phyloP scores from a whole-genome alignment of 2,329 filamentous ascomycete species.

The Pyricularia pennisetigena region DNA sequence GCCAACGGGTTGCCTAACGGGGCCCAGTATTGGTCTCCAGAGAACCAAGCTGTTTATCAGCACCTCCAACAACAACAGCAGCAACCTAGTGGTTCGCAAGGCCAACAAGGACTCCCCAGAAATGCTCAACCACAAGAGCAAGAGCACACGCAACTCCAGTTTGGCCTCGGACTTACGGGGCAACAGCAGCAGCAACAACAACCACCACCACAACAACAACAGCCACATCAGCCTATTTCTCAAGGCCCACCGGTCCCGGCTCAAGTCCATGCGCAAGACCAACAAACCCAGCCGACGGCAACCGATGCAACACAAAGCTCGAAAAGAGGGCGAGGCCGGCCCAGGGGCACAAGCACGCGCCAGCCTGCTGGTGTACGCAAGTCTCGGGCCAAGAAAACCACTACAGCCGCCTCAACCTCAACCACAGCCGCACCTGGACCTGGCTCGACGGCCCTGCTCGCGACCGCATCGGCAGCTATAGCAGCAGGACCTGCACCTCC shows the following conservation, averaged over 20 bases:
- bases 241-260: background rate
- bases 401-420: background rate
- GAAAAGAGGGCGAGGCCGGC: background rate
- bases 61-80: background rate
- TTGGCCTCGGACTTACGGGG: background rate
- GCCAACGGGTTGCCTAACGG: background rate
- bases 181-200: background rate
- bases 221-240: background rate
- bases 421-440: background rate
- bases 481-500: background rate
- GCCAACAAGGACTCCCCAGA: background rate
- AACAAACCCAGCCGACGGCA: background rate
- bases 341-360: background rate
- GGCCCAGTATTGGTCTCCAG: background rate
- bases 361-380: background rate
- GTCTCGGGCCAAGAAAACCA: background rate
- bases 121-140: background rate
- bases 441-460: background rate
- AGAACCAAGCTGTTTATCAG: background rate
- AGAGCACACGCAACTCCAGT: background rate
- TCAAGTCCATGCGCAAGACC: background rate
- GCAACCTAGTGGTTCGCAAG: background rate
- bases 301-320: background rate
- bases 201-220: background rate
- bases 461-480: background rate